Base-by-base conservation (phyloP, 495 filamentous ascomycete genomes). In the Choiromyces venosus region DNA sequence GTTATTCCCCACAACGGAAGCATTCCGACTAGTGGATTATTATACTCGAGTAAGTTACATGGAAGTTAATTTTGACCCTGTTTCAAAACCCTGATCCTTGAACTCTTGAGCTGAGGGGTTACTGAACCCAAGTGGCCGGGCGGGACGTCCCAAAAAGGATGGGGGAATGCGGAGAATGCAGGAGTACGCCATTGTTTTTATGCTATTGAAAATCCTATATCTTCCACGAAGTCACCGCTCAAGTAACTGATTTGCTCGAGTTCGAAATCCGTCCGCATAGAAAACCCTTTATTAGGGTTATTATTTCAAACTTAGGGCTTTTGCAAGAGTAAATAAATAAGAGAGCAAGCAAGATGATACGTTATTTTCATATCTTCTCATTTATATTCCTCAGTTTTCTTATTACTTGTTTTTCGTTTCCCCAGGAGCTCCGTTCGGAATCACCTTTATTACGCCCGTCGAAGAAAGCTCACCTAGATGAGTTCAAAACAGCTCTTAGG, bases 401-500 rank as follows among this genome's bases (percentile, higher is more conserved):
- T 33, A 33, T 33, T 33, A 33, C 52, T 18, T 61, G 25, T 29
- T 61, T 33, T 33, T 33, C 52, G 18, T 61, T 61, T 33, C 52
- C 25, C 52, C 52, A 61, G 52, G 52, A 61, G 52, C 25, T 33
- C 52, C 52, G 52, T 33, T 16, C 25, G 12, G n/a, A 33, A 33
- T 29, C 33, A 6, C 52, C 52, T 16, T 61, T 10, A 61, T 29
- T 61, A 25, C 25, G 10, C 10, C 52, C 25, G 25, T 29, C 25
- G 52, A 33, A 61, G 52, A 33, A 33, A 5, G 10, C 25, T 33
- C 52, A 33, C 7, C 25, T 61, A 5, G 25, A 16, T 61, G 52
- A 61, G 52, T 81, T 92, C 21, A 80, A 91, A 21, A 80, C 85
- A 29, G 89, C 91, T 10, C 85, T 96, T 64, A 84, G 88, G 73